These are phyloP conservation scores for Gaeumannomyces tritici DNA, from an alignment of 2,329 filamentous ascomycete species.

Conservation along the genomic window DNA sequence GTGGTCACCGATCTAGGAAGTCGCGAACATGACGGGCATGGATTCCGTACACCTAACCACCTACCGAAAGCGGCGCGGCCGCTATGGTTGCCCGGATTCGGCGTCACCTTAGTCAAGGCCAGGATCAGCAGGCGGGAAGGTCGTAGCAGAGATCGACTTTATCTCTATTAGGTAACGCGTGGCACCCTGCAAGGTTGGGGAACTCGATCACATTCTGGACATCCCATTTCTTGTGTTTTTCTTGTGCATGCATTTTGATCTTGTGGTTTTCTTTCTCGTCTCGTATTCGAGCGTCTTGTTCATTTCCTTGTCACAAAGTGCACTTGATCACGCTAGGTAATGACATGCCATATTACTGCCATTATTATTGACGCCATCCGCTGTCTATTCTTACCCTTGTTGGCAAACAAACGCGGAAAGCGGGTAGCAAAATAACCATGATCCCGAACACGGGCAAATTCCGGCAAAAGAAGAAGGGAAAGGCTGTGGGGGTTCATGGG, in stretches of 20 bases:
- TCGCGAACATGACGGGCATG: background rate
- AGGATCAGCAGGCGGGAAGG: background rate
- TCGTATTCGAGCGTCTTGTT: too few relatives aligned
- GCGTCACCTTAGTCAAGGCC: background rate
- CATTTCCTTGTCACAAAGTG: too few relatives aligned
- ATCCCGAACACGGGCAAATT: too few relatives aligned
- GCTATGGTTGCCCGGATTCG: background rate
- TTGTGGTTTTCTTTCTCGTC: too few relatives aligned
- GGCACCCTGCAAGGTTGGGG: background rate
- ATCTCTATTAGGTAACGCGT: background rate
- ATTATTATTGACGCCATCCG: too few relatives aligned
- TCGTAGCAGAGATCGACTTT: background rate
- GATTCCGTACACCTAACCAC: background rate
- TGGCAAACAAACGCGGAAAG: background rate
- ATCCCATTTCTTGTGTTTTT: background rate
- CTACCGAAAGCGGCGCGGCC: background rate
- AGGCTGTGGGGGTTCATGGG: background rate
- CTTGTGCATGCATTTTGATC: background rate
- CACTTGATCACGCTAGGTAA: too few relatives aligned
- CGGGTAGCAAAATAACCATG: background rate
- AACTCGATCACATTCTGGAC: background rate
- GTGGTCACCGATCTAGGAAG: background rate
- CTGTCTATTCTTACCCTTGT: too few relatives aligned
- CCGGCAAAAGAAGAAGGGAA: background rate
- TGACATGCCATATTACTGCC: too few relatives aligned